Evolutionary conservation across 2,329 filamentous ascomycete species (phyloP).

Genomic region (Botrytis hyacinthi): DNA sequence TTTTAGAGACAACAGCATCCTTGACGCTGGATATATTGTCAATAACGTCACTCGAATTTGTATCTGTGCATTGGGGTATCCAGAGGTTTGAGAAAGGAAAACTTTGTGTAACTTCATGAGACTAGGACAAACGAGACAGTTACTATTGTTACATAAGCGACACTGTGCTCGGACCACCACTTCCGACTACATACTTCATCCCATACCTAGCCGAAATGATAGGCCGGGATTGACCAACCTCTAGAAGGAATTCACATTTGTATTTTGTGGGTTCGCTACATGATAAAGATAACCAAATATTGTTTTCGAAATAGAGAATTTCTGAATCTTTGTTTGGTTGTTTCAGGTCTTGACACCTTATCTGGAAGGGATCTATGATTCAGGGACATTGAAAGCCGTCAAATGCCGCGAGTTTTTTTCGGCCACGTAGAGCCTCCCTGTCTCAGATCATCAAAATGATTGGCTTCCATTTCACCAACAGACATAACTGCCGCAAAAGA

Average conservation of each 20-base stretch:
- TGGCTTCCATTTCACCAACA: neutral
- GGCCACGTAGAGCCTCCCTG: neutral
- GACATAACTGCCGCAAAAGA: neutral
- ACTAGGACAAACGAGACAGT: no score
- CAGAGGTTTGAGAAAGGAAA: neutral
- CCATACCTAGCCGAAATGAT: neutral
- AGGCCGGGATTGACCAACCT: neutral
- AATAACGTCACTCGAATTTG: neutral
- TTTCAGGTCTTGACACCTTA: neutral
- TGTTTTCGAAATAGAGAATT: neutral
- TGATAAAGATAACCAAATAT: neutral
- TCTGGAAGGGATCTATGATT: neutral
- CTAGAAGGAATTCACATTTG: neutral
- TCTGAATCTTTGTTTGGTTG: neutral
- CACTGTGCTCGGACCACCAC: neutral
- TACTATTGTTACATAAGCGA: neutral
- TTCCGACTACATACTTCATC: neutral
- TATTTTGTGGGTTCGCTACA: neutral
- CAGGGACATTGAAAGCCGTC: neutral
- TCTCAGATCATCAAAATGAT: constrained; percentile 6
- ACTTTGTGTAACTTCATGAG: neutral
- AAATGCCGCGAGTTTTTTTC: neutral
- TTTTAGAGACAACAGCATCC: no score
- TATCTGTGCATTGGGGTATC: neutral
- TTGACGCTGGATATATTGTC: neutral